Evolutionary conservation across 352 stramenopile genomes (phyloP), one percentile per base, ranked within the genome.

Genomic region (Phytophthora ramorum): DNA sequence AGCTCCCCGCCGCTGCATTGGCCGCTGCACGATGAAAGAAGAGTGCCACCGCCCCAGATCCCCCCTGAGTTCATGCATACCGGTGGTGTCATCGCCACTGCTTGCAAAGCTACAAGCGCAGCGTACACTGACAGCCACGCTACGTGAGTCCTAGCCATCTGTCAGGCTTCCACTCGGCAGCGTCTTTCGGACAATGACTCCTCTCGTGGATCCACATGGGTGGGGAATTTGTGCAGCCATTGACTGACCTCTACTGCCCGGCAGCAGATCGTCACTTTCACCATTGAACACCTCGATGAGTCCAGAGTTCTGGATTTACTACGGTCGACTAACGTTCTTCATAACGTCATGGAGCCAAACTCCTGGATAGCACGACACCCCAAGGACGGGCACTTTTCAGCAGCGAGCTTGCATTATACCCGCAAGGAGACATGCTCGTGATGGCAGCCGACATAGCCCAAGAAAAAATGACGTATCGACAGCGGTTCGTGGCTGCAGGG

Each of bases 11-110:
- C 49, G 12, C 48, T 30, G 12, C 63, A 71, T 53, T 60, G 57
- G 3, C 47, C 62, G 17, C 40, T 70, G 40, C 62, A 70, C 24
- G 57, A 52, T 9, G 62, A 70, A 20, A 70, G 40, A n/a, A 70
- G 55, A 7, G 47, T 70, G n/a, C 62, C 55, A 13, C 62, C 62
- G 40, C 62, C 62, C 54, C 62, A 59, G 7, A 59, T 0, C 10
- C 62, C 62, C 2, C 46, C 19, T 7, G 62, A 38, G 40, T 70
- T 65, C 62, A 65, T 60, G 47, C 54, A 70, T 52, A 70, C 32
- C 8, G 62, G 62, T 17, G 62, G 62, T 22, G 62, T 60, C 62
- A 70, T 49, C 19, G 62, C 55, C 46, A 54, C 30, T 35, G 17
- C 47, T 17, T 48, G 46, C 45, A 52, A 40, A 7, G 38, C 10